A percentile compares a stretch with the other conserved stretches of the same genome.
phyloP scores from a whole-genome alignment of 805 yeast species.

The Zygoascus ofunaensis region DNA sequence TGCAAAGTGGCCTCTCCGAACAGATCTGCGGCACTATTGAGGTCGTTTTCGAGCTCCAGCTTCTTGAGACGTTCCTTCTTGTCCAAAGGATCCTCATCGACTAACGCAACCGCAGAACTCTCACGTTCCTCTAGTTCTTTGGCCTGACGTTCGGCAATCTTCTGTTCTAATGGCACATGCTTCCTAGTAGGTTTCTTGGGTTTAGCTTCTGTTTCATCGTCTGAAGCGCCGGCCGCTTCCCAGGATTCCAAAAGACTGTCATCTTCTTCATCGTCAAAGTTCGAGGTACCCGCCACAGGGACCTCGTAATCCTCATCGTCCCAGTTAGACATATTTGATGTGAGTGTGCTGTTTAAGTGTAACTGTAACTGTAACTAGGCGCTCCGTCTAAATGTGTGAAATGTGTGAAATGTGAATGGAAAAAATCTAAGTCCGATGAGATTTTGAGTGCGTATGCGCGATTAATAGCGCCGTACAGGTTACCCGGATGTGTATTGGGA shows the following conservation, averaged over 20 bases:
- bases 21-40: slow-evolving; percentile 86
- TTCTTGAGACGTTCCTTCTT: slow-evolving; percentile 62
- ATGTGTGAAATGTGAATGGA: too few relatives aligned
- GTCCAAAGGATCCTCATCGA: slow-evolving; percentile 59
- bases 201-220: slow-evolving; percentile 43
- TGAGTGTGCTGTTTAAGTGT: too few relatives aligned
- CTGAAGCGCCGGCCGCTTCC: slow-evolving; percentile 63
- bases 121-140: slow-evolving; percentile 40
- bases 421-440: too few relatives aligned
- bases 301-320: slow-evolving; percentile 90
- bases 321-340: slow-evolving; percentile 6
- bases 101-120: slow-evolving; percentile 35
- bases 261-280: slow-evolving; percentile 52
- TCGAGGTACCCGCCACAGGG: slow-evolving; percentile 55
- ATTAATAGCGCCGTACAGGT: too few relatives aligned
- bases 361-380: too few relatives aligned
- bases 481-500: too few relatives aligned
- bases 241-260: slow-evolving; percentile 85
- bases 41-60: slow-evolving; percentile 78
- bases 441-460: too few relatives aligned
- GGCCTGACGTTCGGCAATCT: slow-evolving; percentile 32
- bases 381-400: too few relatives aligned
- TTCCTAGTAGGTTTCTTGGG: slow-evolving; percentile 35
- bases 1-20: slow-evolving; percentile 54
- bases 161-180: slow-evolving; percentile 35